phyloP scores from a whole-genome alignment of 2,329 filamentous ascomycete genomes.

The Aspergillus sclerotialis region DNA sequence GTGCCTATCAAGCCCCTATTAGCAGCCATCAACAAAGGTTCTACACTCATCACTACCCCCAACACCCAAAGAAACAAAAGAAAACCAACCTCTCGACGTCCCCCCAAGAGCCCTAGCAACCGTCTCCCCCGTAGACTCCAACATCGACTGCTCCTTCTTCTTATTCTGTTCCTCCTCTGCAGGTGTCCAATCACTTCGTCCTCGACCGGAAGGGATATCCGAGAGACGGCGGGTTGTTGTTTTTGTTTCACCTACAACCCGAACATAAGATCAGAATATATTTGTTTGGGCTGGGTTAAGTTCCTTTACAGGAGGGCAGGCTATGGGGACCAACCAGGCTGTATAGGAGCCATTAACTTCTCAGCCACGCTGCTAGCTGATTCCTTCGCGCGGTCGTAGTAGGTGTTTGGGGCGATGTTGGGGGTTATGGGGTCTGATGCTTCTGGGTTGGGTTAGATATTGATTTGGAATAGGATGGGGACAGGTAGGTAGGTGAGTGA shows the following conservation, averaged over 20 bases:
- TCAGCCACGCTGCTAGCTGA: constrained; percentile 14
- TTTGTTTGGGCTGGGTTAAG: background rate
- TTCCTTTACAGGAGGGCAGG: background rate
- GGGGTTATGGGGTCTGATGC: constrained; percentile 11
- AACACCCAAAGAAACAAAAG: no score
- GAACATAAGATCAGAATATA: background rate
- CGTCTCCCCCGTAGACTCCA: constrained; percentile 14
- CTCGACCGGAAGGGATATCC: constrained; percentile 10
- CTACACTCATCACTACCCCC: no score
- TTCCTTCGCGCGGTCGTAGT: constrained; percentile 5
- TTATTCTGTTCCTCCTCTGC: constrained; percentile 4
- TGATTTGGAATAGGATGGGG: no score
- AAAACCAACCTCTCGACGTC: constrained; percentile 14
- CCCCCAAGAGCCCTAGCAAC: constrained; percentile 21
- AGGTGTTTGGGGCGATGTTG: constrained; percentile 10
- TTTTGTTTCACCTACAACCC: constrained; percentile 11
- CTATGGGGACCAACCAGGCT: constrained; percentile 13
- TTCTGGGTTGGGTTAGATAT: constrained; percentile 5
- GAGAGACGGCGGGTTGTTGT: constrained; percentile 11
- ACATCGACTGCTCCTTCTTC: constrained; percentile 7
- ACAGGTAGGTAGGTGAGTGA: no score
- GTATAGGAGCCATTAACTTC: constrained; percentile 9
- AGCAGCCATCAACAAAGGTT: no score
- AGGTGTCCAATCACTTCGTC: constrained; percentile 5
- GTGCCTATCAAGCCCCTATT: no score